Conservation (phyloP, 805 yeast genomes). For the Naumovozyma castellii region DNA sequence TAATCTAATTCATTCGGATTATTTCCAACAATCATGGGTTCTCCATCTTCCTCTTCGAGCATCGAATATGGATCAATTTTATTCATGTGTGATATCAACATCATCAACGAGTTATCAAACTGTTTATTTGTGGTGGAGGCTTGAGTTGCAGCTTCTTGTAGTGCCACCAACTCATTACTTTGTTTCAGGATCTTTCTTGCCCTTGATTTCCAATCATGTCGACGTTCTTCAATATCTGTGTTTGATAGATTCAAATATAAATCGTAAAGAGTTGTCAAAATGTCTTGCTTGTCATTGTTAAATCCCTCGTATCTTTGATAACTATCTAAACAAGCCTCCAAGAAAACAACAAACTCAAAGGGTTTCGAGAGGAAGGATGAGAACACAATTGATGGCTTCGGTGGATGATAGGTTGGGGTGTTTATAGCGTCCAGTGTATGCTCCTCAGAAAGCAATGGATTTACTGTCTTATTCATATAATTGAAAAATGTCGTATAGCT, state of each 20-base stretch:
- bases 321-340: slow-evolving; percentile 82
- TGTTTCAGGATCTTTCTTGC: slow-evolving; percentile 45
- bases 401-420: slow-evolving; percentile 71
- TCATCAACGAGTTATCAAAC: slow-evolving; percentile 26
- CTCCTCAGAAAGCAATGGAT: slow-evolving; percentile 9
- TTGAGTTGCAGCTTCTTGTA: slow-evolving; percentile 20
- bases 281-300: slow-evolving; percentile 56
- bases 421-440: slow-evolving; percentile 1
- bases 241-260: slow-evolving; percentile 59
- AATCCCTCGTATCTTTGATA: slow-evolving; percentile 68
- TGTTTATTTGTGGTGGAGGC: slow-evolving; percentile 4
- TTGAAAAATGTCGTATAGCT: slow-evolving; percentile 51
- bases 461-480: slow-evolving; percentile 36
- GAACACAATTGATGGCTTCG: slow-evolving; percentile 78
- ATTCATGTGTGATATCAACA: slow-evolving; percentile 35
- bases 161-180: slow-evolving; percentile 40
- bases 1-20: slow-evolving; percentile 20
- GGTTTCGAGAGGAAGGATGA: slow-evolving; percentile 81
- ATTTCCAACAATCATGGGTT: slow-evolving; percentile 13
- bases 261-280: slow-evolving; percentile 72
- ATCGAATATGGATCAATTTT: slow-evolving; percentile 32
- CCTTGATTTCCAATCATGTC: slow-evolving; percentile 51
- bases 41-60: slow-evolving; percentile 34
- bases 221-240: slow-evolving; percentile 30
- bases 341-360: slow-evolving; percentile 77